A percentile compares a stretch with the other conserved stretches of the same genome.
These are phyloP conservation scores for Plasmodium cynomolgi DNA, from an alignment of 169 alveolate species.

Conservation along the genomic window DNA sequence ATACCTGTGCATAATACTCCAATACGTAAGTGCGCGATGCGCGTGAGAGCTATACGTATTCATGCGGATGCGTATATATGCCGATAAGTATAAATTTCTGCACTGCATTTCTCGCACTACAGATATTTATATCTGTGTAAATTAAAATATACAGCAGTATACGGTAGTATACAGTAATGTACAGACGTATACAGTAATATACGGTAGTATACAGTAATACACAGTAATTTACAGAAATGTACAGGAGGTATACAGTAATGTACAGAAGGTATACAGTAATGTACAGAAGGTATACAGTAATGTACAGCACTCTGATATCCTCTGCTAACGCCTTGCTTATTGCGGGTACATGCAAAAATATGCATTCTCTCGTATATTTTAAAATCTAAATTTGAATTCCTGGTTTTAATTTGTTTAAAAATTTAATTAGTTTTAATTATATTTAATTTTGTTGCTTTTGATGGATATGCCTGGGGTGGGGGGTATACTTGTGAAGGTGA, in stretches of 20 bases:
- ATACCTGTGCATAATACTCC: background rate
- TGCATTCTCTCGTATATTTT: background rate
- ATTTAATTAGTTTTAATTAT: background rate
- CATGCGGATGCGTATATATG: background rate
- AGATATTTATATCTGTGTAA: background rate
- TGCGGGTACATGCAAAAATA: background rate
- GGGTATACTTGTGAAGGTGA: background rate
- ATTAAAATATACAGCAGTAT: background rate
- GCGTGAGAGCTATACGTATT: background rate
- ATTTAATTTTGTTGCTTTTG: background rate
- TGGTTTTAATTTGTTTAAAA: background rate
- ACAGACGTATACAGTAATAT: background rate
- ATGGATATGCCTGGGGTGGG: background rate
- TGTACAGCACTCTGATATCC: background rate
- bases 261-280: background rate
- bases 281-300: background rate
- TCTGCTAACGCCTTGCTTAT: background rate
- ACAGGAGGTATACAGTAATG: background rate
- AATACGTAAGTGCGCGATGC: background rate
- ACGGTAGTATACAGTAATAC: too few relatives aligned
- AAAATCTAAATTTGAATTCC: background rate
- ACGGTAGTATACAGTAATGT: background rate
- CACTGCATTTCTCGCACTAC: background rate
- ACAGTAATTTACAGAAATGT: background rate
- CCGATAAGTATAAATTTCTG: background rate